phyloP scores from a whole-genome alignment of 1,139 yeast species.

The Scheffersomyces quercinus region DNA sequence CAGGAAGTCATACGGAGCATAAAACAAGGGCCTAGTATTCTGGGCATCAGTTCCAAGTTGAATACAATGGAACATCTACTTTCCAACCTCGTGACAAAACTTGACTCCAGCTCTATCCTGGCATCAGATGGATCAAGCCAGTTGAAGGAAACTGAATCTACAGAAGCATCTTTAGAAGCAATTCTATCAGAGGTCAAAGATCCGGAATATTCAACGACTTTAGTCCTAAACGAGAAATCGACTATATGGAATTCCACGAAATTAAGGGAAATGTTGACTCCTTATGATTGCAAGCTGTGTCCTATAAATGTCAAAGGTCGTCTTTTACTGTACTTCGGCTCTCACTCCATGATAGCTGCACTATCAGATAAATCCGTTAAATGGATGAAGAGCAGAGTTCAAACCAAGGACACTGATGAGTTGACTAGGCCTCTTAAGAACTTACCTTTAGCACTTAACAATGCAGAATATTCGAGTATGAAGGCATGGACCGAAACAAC shows the following conservation, averaged over 20 bases:
- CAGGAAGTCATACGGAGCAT: too few species aligned
- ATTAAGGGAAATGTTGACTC: not conserved
- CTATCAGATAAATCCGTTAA: slow-evolving; percentile 8
- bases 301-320: not conserved
- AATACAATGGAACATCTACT: slow-evolving; percentile 12
- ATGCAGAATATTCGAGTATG: slow-evolving; percentile 6
- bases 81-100: slow-evolving; percentile 6
- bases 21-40: not conserved
- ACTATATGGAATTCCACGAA: not conserved
- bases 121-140: not conserved
- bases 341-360: slow-evolving; percentile 9
- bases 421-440: slow-evolving; percentile 9
- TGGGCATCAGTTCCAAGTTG: slow-evolving; percentile 11
- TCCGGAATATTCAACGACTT: not conserved
- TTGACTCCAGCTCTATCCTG: slow-evolving; percentile 2
- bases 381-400: slow-evolving; percentile 7
- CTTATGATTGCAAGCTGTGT: not conserved
- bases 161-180: not conserved
- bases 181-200: not conserved
- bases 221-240: not conserved
- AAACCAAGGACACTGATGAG: slow-evolving; percentile 1
- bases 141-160: not conserved
- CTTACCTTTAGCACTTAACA: slow-evolving; percentile 5
- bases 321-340: slow-evolving; percentile 8
- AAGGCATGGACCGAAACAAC: slow-evolving; percentile 5